Evolutionary conservation across 2,329 filamentous ascomycete species (phyloP).

Genomic region (Mariannaea sp.): DNA sequence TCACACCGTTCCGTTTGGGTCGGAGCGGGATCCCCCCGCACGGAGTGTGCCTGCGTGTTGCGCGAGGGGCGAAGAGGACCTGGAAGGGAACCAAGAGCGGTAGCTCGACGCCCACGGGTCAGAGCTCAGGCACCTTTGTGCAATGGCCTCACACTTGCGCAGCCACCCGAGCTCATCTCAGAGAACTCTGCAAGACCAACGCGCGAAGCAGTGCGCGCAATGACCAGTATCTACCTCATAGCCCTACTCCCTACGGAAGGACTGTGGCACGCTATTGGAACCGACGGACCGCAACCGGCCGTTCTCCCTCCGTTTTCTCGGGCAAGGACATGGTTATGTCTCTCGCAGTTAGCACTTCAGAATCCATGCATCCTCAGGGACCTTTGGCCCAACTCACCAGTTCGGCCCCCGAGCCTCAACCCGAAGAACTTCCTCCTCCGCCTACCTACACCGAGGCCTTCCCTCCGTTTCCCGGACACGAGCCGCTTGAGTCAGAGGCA

Average conservation of each 20-base stretch:
- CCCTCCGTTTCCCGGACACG: slow-evolving; percentile 17
- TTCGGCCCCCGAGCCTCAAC: slow-evolving; percentile 39
- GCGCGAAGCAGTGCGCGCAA: slow-evolving; percentile 51
- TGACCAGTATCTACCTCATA: slow-evolving; percentile 55
- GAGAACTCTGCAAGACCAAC: slow-evolving; percentile 65
- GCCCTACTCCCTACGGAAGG: slow-evolving; percentile 61
- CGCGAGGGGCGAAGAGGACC: slow-evolving; percentile 67
- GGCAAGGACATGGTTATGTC: slow-evolving; percentile 67
- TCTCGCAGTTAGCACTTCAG: slow-evolving; percentile 64
- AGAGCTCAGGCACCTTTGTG: slow-evolving; percentile 54
- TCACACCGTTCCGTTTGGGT: slow-evolving; percentile 67
- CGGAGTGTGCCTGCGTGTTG: slow-evolving; percentile 67
- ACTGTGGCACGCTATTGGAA: slow-evolving; percentile 55
- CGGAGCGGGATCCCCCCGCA: slow-evolving; percentile 68
- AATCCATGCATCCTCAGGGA: slow-evolving; percentile 67
- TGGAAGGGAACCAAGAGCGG: slow-evolving; percentile 66
- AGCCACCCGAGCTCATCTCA: slow-evolving; percentile 64
- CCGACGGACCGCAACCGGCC: slow-evolving; percentile 53
- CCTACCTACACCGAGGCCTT: slow-evolving; percentile 17
- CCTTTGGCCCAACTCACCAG: slow-evolving; percentile 64
- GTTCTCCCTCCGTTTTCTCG: slow-evolving; percentile 57
- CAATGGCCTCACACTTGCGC: slow-evolving; percentile 68
- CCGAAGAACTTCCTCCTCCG: slow-evolving; percentile 31
- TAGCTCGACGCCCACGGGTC: slow-evolving; percentile 60
- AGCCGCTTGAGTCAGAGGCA: slow-evolving; percentile 34